These are phyloP conservation scores for Aspergillus clavatus DNA, from an alignment of 2,329 filamentous ascomycete species.

Conservation along the genomic window DNA sequence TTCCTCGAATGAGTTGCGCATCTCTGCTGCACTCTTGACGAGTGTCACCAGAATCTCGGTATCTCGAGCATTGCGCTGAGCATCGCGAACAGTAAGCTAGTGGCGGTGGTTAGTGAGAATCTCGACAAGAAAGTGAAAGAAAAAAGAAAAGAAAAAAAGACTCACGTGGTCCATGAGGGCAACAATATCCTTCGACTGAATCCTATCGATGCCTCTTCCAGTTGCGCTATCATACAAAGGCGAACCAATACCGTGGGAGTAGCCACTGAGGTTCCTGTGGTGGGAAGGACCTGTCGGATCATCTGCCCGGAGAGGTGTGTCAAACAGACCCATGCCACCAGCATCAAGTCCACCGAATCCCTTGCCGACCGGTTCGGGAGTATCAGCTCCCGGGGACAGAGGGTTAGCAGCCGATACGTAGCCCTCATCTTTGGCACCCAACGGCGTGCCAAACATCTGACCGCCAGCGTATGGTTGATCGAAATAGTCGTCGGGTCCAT, in stretches of 20 bases:
- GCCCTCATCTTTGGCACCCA: conserved; percentile 74
- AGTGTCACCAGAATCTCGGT: conserved; percentile 94
- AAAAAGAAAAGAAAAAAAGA: conserved; percentile 14
- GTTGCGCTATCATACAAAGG: conserved; percentile 88
- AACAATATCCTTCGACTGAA: conserved; percentile 94
- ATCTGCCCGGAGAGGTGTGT: conserved; percentile 46
- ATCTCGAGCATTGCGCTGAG: conserved; percentile 90
- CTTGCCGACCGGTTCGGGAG: conserved; percentile 43
- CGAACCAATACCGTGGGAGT: conserved; percentile 86
- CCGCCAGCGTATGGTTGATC: conserved; percentile 32
- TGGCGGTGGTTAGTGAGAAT: conserved; percentile 23
- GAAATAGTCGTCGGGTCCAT: conserved; percentile 38
- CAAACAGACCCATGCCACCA: conserved; percentile 47
- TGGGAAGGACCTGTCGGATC: conserved; percentile 63
- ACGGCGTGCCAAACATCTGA: conserved; percentile 47
- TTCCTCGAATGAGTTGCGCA: conserved; percentile 93
- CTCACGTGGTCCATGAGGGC: conserved; percentile 92
- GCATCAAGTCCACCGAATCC: conserved; percentile 52
- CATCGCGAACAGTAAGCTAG: conserved; percentile 87
- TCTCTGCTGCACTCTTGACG: conserved; percentile 89
- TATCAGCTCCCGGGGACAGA: conserved; percentile 46
- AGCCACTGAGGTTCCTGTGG: conserved; percentile 70
- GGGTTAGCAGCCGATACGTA: conserved; percentile 75
- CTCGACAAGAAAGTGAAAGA: too few relatives aligned
- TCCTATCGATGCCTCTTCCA: conserved; percentile 80